A percentile compares a stretch with the other conserved stretches of the same genome.
These are phyloP conservation scores for Mrakia gelida DNA, from an alignment of 768 basidiomycete species.

Conservation along the genomic window DNA sequence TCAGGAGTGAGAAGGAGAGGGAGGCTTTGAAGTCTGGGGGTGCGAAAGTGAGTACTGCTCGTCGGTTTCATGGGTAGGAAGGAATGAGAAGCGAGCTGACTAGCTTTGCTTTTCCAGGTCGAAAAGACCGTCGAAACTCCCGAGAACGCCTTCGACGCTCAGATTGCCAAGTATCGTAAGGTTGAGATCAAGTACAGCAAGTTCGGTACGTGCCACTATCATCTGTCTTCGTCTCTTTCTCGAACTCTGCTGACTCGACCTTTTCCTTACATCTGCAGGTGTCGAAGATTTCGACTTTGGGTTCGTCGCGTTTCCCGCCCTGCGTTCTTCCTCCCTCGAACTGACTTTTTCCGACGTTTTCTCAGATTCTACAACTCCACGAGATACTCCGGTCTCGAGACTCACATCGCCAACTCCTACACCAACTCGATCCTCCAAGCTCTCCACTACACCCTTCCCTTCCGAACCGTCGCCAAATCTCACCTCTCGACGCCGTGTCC, in stretches of 20 bases:
- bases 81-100: slow-evolving; percentile 53
- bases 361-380: slow-evolving; percentile 90
- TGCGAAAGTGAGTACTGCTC: background rate
- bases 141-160: slow-evolving; percentile 36
- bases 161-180: slow-evolving; percentile 77
- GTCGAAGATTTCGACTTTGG: slow-evolving; percentile 99
- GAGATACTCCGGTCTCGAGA: slow-evolving; percentile 82
- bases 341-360: background rate
- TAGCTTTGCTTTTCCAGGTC: background rate
- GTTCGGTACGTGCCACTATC: slow-evolving; percentile 55
- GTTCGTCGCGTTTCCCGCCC: slow-evolving; percentile 48
- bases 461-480: slow-evolving; percentile 77
- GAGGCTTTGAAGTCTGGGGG: slow-evolving; percentile 38
- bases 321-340: slow-evolving; percentile 4
- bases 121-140: slow-evolving; percentile 27
- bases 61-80: slow-evolving; percentile 59
- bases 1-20: slow-evolving; percentile 71
- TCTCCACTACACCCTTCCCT: slow-evolving; percentile 75
- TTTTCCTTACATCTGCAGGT: background rate
- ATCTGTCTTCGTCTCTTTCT: background rate
- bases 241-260: background rate
- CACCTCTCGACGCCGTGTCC: slow-evolving; percentile 86
- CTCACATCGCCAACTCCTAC: slow-evolving; percentile 95
- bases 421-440: slow-evolving; percentile 85
- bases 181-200: slow-evolving; percentile 98